Evolutionary conservation across 176 grass and related monocot species (phyloP).

Genomic region (Chrysopogon serrulatus): DNA sequence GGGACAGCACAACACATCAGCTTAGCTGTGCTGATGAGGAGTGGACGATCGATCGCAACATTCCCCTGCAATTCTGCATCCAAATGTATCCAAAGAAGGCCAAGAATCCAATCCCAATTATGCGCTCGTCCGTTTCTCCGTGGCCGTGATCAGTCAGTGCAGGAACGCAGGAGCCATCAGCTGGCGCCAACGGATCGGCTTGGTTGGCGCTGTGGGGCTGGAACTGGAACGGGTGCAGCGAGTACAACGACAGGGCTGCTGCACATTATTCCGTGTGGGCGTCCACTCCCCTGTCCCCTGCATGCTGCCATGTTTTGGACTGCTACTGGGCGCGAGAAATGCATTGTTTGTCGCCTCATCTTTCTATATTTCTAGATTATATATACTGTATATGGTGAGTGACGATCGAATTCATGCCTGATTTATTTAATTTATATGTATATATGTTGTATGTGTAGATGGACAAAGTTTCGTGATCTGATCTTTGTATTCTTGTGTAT

Average conservation of each 20-base stretch:
- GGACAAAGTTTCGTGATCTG: background rate
- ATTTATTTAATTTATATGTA: too few species aligned
- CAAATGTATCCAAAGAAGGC: constrained; percentile 17
- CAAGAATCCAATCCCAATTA: background rate
- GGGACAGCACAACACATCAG: constrained; percentile 27
- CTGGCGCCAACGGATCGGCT: background rate
- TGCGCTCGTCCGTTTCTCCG: constrained; percentile 14
- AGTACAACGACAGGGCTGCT: background rate
- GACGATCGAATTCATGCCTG: background rate
- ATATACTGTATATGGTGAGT: background rate
- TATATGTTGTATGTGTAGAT: background rate
- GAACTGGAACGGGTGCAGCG: background rate
- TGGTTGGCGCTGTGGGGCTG: background rate
- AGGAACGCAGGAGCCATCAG: background rate
- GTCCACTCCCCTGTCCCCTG: background rate
- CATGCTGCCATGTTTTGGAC: background rate
- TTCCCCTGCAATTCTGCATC: background rate
- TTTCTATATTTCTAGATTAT: too few species aligned
- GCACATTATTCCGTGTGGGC: constrained; percentile 30
- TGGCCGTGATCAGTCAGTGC: background rate
- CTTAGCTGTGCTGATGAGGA: background rate
- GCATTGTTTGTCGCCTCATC: background rate
- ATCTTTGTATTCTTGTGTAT: background rate
- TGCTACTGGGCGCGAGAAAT: background rate
- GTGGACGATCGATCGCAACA: constrained; percentile 12